phyloP scores from a whole-genome alignment of 2,329 filamentous ascomycete genomes.

The Dothistroma septosporum region DNA sequence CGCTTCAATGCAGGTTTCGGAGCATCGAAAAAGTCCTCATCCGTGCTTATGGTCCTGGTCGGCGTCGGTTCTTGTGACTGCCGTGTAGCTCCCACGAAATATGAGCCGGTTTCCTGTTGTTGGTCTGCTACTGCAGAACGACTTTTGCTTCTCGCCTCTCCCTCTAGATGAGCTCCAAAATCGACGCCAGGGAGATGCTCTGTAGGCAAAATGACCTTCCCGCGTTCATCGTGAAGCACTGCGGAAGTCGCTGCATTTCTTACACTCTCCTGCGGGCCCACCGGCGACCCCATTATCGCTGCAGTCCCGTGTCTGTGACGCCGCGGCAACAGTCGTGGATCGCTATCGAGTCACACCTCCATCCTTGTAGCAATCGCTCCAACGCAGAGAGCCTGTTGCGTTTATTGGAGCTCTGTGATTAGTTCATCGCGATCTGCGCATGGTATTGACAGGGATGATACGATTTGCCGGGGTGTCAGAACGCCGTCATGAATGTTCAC shows the following conservation, averaged over 20 bases:
- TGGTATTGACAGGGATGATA: neutral
- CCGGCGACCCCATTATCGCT: constrained; percentile 3
- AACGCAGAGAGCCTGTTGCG: neutral
- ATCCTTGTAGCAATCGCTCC: neutral
- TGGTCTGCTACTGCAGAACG: neutral
- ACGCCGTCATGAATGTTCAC: neutral
- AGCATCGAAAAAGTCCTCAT: neutral
- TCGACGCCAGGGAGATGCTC: constrained; percentile 15
- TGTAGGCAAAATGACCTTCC: constrained; percentile 16
- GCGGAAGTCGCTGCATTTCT: constrained; percentile 5
- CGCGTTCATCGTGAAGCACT: constrained; percentile 11
- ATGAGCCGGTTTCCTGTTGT: constrained; percentile 6
- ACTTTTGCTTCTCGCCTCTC: constrained; percentile 1
- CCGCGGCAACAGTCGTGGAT: neutral
- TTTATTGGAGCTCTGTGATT: neutral
- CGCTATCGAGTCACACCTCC: neutral
- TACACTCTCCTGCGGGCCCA: neutral
- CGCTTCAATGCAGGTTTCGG: constrained; percentile 12
- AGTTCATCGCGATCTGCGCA: neutral
- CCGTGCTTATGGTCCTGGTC: constrained; percentile 12
- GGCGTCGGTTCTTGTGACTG: constrained; percentile 5
- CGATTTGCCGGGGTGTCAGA: neutral
- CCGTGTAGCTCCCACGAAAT: constrained; percentile 9
- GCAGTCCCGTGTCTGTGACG: neutral
- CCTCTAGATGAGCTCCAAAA: constrained; percentile 16